Conservation (phyloP, 2,329 filamentous ascomycete species). For the Parascedosporium putredinis region DNA sequence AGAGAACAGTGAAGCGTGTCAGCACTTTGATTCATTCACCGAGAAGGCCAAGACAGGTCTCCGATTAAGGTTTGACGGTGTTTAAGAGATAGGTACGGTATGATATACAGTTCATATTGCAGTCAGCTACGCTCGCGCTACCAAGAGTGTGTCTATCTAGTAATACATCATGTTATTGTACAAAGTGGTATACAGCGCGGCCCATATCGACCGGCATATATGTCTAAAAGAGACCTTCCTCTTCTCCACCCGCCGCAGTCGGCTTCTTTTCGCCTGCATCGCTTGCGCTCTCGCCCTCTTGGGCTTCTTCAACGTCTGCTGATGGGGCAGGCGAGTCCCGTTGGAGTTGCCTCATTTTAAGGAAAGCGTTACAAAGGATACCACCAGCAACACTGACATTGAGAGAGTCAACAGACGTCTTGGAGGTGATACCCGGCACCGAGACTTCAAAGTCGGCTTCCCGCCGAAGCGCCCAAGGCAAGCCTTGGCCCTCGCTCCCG, state of each 20-base stretch:
- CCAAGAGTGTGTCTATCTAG: background rate
- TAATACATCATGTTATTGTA: conserved; percentile 2
- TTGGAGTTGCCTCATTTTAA: conserved; percentile 2
- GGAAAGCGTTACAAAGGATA: conserved; percentile 60
- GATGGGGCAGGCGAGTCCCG: background rate
- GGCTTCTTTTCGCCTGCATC: background rate
- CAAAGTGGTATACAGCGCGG: background rate
- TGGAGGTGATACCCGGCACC: conserved; percentile 47
- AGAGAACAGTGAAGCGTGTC: no score
- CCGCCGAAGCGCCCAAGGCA: conserved; percentile 53
- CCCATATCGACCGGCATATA: background rate
- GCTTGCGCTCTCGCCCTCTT: background rate
- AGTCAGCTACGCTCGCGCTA: background rate
- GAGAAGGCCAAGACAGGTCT: no score
- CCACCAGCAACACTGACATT: conserved; percentile 87
- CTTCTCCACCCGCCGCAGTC: background rate
- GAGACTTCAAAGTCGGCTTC: conserved; percentile 56
- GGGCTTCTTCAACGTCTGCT: background rate
- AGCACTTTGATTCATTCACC: no score
- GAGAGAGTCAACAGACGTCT: conserved; percentile 67
- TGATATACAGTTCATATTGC: no score
- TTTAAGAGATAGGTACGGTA: no score
- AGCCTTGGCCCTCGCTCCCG: conserved; percentile 69
- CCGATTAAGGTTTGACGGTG: no score
- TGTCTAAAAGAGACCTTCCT: background rate